Evolutionary conservation across 768 basidiomycete genomes (phyloP).

Genomic region (Lactarius hengduanensis): DNA sequence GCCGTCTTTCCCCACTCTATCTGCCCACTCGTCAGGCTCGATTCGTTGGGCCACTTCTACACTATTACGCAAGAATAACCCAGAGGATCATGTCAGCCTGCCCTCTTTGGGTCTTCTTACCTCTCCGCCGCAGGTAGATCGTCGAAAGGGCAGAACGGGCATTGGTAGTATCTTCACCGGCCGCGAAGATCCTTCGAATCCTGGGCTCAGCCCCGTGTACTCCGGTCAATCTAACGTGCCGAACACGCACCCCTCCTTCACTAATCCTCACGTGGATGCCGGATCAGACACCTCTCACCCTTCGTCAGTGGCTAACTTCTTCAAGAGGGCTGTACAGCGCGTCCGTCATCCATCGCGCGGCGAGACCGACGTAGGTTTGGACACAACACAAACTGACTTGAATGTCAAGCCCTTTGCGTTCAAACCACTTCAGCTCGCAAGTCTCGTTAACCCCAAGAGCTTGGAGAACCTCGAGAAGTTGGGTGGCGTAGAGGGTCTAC

Average conservation of each 20-base stretch:
- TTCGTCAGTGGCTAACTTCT: conserved; percentile 31
- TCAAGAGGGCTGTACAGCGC: conserved; percentile 14
- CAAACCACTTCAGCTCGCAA: conserved; percentile 73
- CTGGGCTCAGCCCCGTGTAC: background rate
- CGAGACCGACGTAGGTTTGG: too few species aligned
- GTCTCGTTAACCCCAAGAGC: conserved; percentile 87
- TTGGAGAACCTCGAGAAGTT: conserved; percentile 62
- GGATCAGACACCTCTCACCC: conserved; percentile 34
- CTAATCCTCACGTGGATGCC: conserved; percentile 42
- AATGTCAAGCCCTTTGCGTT: conserved; percentile 73
- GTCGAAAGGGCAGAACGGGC: conserved; percentile 55
- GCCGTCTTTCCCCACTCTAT: conserved; percentile 78
- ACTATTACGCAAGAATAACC: conserved; percentile 65
- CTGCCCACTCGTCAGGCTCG: conserved; percentile 51
- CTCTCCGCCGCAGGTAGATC: conserved; percentile 40
- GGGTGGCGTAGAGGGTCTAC: conserved; percentile 69
- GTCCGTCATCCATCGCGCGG: conserved; percentile 12
- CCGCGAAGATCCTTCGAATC: conserved; percentile 29
- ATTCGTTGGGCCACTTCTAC: conserved; percentile 57
- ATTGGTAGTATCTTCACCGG: conserved; percentile 47
- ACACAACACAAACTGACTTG: conserved; percentile 13
- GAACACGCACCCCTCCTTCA: conserved; percentile 38
- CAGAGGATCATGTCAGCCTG: conserved; percentile 51
- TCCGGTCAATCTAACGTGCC: conserved; percentile 37
- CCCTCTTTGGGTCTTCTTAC: conserved; percentile 54